These are phyloP conservation scores for Penicillium canescens DNA, from an alignment of 495 filamentous ascomycete species.

Conservation along the genomic window DNA sequence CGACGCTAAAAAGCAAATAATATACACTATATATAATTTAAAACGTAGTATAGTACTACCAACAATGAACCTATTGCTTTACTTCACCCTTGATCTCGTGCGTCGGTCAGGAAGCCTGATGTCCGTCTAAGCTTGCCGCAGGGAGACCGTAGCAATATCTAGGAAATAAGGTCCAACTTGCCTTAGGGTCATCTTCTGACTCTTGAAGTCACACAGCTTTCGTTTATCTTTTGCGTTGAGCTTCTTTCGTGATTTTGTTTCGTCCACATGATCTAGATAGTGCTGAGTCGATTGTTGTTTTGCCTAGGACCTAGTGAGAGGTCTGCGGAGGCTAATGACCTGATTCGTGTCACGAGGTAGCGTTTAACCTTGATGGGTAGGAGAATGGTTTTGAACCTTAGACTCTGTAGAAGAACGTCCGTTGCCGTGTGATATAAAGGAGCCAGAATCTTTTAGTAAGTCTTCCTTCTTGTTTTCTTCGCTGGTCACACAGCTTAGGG, in stretches of 20 bases:
- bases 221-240: conserved; percentile 8
- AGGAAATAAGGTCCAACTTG: not conserved
- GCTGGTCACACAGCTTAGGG: no score
- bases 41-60: no score
- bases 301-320: conserved; percentile 10
- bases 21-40: no score
- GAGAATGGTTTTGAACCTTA: no score
- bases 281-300: conserved; percentile 1
- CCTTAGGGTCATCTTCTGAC: conserved; percentile 8
- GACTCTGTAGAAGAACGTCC: no score
- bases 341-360: no score
- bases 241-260: not conserved
- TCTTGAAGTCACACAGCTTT: conserved; percentile 11
- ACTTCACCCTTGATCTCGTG: not conserved
- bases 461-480: no score
- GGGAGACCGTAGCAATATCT: not conserved
- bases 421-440: no score
- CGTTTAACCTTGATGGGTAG: no score
- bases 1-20: no score
- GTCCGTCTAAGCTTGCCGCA: conserved; percentile 3
- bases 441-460: no score
- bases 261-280: not conserved
- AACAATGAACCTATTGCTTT: not conserved
- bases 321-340: not conserved
- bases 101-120: conserved; percentile 1